phyloP scores from a whole-genome alignment of 768 basidiomycete genomes.

The Termitomyces sp. region DNA sequence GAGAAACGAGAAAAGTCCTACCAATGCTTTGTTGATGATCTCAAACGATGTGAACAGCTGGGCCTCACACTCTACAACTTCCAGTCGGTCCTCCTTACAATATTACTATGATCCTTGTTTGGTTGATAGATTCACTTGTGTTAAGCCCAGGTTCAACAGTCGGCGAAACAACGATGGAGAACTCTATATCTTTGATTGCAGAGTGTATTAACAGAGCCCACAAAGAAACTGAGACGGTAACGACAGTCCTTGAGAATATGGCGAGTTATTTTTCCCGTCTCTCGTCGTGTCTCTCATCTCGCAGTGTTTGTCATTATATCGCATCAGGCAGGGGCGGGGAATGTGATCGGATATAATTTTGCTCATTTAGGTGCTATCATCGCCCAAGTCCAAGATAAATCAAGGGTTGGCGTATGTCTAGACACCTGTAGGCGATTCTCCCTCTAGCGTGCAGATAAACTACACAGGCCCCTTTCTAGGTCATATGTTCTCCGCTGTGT shows the following conservation, averaged over 20 bases:
- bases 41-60: conserved; percentile 70
- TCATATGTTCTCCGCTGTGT: conserved; percentile 73
- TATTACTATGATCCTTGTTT: background rate
- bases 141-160: conserved; percentile 77
- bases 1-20: conserved; percentile 67
- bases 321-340: conserved; percentile 68
- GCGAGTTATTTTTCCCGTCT: conserved; percentile 24
- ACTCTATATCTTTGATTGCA: conserved; percentile 61
- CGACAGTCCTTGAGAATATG: conserved; percentile 82
- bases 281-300: background rate
- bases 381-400: conserved; percentile 61
- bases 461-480: conserved; percentile 29
- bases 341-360: conserved; percentile 71
- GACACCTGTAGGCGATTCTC: conserved; percentile 61
- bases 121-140: background rate
- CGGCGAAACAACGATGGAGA: conserved; percentile 53
- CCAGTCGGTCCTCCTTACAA: conserved; percentile 50
- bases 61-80: conserved; percentile 77
- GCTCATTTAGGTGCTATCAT: conserved; percentile 68
- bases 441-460: background rate
- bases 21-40: conserved; percentile 78
- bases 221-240: conserved; percentile 45
- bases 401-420: conserved; percentile 73
- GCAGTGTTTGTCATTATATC: background rate
- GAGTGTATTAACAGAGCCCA: conserved; percentile 74